Evolutionary conservation across 2,329 filamentous ascomycete genomes (phyloP).

Genomic region (Purpureocillium takamizusanense): DNA sequence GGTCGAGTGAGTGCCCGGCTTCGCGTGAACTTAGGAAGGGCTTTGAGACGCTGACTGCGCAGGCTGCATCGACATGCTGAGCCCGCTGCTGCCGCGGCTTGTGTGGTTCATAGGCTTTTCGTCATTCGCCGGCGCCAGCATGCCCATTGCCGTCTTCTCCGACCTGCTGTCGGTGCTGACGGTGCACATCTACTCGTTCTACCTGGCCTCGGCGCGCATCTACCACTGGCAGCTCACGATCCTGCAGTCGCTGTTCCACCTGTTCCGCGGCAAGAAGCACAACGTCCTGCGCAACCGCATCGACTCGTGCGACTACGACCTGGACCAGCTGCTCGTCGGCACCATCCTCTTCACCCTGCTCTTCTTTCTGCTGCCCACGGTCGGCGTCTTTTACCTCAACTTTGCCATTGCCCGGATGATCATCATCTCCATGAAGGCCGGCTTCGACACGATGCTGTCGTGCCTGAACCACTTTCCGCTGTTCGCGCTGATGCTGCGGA

Average conservation of each 20-base stretch:
- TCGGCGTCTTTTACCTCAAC: constrained; percentile 93
- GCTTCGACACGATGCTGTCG: constrained; percentile 82
- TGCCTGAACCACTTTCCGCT: constrained; percentile 96
- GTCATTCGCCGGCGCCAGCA: constrained; percentile 89
- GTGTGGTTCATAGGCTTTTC: constrained; percentile 92
- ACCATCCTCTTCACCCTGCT: constrained; percentile 94
- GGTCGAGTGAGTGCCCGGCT: constrained; percentile 58
- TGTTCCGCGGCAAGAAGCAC: constrained; percentile 96
- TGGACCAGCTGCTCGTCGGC: constrained; percentile 90
- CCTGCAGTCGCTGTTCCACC: constrained; percentile 92
- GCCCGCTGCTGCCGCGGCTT: constrained; percentile 73
- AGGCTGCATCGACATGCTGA: constrained; percentile 69
- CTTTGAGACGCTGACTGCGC: constrained; percentile 13
- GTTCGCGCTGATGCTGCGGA: constrained; percentile 89
- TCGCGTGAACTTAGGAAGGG: background rate
- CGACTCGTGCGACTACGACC: constrained; percentile 96
- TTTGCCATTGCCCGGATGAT: constrained; percentile 92
- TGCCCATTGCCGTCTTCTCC: constrained; percentile 93
- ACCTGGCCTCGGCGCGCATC: constrained; percentile 90
- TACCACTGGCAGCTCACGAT: constrained; percentile 99
- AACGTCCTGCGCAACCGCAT: constrained; percentile 96
- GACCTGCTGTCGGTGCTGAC: constrained; percentile 88
- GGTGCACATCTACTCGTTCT: constrained; percentile 95
- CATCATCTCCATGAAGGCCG: constrained; percentile 87
- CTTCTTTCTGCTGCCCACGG: constrained; percentile 89